Evolutionary conservation across 352 stramenopile species (phyloP), one percentile per base, ranked within the genome.

Genomic region (Globisporangium splendens): DNA sequence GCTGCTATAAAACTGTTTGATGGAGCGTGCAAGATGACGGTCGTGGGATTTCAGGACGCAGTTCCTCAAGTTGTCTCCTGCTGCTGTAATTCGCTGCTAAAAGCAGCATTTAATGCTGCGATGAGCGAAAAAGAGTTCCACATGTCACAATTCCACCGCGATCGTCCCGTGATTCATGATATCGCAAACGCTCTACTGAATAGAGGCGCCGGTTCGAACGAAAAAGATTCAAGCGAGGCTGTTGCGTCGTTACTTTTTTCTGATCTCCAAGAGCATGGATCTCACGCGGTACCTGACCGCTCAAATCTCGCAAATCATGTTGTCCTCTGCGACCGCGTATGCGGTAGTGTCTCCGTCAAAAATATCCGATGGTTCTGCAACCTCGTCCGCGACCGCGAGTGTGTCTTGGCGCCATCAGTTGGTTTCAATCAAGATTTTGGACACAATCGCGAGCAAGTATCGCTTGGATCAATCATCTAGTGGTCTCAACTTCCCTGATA

Each of bases 241-340:
- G 79, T 92, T 1, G 72, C 79, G 0, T 89, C 78, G 21, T 57
- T 94, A 20, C 65, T 94, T 0, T 94, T n/a, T 90, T 43, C 65
- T 94, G 46, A 87, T 91, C 42, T 92, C 80, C 68, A 94, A 94
- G 59, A 94, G 84, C 41, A 56, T 61, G 12, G 78, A 92, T 15
- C 75, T 90, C 43, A 91, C 82, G 14, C 63, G 65, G 12, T 82
- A 77, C 43, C 62, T 92, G 41, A 86, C 80, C 1, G 22, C 48
- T 0, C 77, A 86, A 38, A 91, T 92, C 31, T 69, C 65, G 0
- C 56, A 70, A 8, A 74, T 79, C 38, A 84, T 90, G 64, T 48
- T 69, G 20, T 61, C 68, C 8, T 63, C 56, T 5, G 48, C 56
- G 8, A 60, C 39, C 8, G n/a, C 68, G 4, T 33, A 22, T 8